A percentile compares a stretch with the other conserved stretches of the same genome.
phyloP scores from a whole-genome alignment of 139 green algal genomes.

The Chlorella sp. region DNA sequence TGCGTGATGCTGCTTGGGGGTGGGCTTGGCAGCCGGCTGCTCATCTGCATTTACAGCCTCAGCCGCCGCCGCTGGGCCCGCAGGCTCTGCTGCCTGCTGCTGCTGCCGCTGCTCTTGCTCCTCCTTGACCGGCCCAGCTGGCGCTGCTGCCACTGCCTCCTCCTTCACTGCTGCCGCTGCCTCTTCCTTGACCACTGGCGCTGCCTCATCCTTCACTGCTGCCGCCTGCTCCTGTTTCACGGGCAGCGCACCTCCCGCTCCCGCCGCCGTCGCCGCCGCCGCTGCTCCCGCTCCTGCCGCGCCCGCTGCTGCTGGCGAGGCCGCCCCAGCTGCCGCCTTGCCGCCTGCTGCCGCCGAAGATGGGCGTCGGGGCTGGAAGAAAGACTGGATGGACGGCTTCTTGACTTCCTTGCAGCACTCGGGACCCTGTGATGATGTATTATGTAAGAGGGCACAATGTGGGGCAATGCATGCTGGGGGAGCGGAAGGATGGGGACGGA shows the following conservation, averaged over 20 bases:
- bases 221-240: background rate
- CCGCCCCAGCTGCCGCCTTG: background rate
- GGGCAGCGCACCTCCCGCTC: background rate
- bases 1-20: background rate
- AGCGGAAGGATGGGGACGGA: no score
- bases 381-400: conserved; percentile 47
- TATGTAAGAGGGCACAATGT: no score
- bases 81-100: background rate
- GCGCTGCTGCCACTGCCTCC: background rate
- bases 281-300: background rate
- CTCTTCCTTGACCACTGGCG: background rate
- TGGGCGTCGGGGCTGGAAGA: conserved; percentile 6
- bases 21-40: background rate
- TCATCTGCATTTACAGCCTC: conserved; percentile 16
- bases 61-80: background rate
- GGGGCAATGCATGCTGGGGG: no score
- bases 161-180: background rate
- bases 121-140: background rate
- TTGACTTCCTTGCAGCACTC: conserved; percentile 65
- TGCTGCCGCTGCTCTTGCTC: background rate
- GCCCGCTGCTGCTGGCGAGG: background rate
- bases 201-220: background rate
- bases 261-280: background rate
- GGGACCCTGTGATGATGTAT: no score
- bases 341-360: no score